Percentiles rank a stretch among this genome's conserved stretches.
Evolutionary conservation across 371 early-diverging fungal species (phyloP).

Genomic region (Parasitella parasitica): DNA sequence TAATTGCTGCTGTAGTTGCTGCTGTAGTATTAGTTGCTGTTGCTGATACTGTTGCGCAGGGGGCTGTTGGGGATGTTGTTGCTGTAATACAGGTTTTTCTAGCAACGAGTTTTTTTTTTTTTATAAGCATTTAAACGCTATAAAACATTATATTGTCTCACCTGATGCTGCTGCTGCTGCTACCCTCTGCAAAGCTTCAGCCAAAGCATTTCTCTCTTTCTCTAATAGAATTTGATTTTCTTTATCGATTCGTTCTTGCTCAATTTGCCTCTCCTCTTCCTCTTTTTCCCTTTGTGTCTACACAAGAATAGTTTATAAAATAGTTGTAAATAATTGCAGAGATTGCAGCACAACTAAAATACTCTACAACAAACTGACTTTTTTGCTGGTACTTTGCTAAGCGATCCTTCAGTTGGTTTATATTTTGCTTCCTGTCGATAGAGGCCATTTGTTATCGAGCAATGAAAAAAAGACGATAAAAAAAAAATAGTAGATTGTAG

Average conservation of each 20-base stretch:
- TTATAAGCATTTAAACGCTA: neutral
- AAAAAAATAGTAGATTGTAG: too few species aligned
- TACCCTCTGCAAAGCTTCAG: slow-evolving; percentile 15
- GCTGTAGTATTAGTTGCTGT: slow-evolving; percentile 5
- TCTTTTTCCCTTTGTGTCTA: slow-evolving; percentile 49
- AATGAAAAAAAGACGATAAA: neutral
- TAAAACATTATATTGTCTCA: neutral
- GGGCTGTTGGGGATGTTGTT: neutral
- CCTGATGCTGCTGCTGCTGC: neutral
- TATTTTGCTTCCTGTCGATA: neutral
- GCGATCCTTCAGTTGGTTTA: slow-evolving; percentile 11
- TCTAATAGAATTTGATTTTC: slow-evolving; percentile 19
- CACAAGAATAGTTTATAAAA: slow-evolving; percentile 26
- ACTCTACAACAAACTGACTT: slow-evolving; percentile 21
- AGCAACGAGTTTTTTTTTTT: neutral
- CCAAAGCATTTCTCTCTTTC: slow-evolving; percentile 19
- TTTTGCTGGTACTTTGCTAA: slow-evolving; percentile 18
- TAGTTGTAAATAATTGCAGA: neutral
- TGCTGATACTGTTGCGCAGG: too few species aligned
- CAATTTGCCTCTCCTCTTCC: slow-evolving; percentile 25
- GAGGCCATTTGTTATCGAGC: neutral
- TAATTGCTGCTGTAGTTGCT: neutral
- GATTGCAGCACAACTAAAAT: neutral
- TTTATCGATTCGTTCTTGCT: slow-evolving; percentile 26
- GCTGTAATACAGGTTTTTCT: neutral